A percentile compares a stretch with the other conserved stretches of the same genome.
Evolutionary conservation across 768 basidiomycete species (phyloP).

Genomic region (Amyloporia xantha): DNA sequence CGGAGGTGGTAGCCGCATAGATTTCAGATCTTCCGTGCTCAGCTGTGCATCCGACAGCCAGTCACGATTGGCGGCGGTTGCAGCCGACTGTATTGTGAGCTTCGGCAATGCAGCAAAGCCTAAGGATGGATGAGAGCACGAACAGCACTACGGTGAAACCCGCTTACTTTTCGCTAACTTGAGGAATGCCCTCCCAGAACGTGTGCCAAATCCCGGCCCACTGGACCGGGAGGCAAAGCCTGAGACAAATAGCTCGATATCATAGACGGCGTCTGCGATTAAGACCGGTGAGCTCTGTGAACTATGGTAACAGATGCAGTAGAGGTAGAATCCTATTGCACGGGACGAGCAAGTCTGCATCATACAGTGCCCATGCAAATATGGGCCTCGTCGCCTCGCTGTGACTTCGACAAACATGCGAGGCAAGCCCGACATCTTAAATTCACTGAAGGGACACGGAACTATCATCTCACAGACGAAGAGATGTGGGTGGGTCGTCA

Average conservation of each 20-base stretch:
- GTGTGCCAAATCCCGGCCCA: slow-evolving; percentile 52
- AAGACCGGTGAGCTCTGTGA: slow-evolving; percentile 11
- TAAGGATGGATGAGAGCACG: slow-evolving; percentile 20
- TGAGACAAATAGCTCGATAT: slow-evolving; percentile 67
- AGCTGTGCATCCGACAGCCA: slow-evolving; percentile 11
- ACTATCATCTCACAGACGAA: too few relatives aligned
- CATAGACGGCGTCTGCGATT: slow-evolving; percentile 44
- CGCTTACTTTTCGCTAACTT: slow-evolving; percentile 53
- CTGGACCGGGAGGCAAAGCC: slow-evolving; percentile 66
- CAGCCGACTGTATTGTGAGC: slow-evolving; percentile 25
- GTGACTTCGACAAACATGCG: too few relatives aligned
- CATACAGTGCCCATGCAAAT: too few relatives aligned
- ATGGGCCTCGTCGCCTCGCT: too few relatives aligned
- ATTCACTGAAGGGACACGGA: too few relatives aligned
- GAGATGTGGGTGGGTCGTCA: too few relatives aligned
- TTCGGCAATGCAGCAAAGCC: slow-evolving; percentile 74
- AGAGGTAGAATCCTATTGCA: too few relatives aligned
- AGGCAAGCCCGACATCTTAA: too few relatives aligned
- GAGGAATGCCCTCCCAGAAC: slow-evolving; percentile 73
- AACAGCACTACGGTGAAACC: slow-evolving; percentile 12
- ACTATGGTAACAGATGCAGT: background rate
- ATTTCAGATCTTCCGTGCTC: slow-evolving; percentile 39
- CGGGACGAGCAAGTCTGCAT: too few relatives aligned
- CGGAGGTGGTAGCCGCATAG: slow-evolving; percentile 45
- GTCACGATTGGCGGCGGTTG: slow-evolving; percentile 4